Evolutionary conservation across 371 early-diverging fungal genomes (phyloP).

Genomic region (Lichtheimia ramosa): DNA sequence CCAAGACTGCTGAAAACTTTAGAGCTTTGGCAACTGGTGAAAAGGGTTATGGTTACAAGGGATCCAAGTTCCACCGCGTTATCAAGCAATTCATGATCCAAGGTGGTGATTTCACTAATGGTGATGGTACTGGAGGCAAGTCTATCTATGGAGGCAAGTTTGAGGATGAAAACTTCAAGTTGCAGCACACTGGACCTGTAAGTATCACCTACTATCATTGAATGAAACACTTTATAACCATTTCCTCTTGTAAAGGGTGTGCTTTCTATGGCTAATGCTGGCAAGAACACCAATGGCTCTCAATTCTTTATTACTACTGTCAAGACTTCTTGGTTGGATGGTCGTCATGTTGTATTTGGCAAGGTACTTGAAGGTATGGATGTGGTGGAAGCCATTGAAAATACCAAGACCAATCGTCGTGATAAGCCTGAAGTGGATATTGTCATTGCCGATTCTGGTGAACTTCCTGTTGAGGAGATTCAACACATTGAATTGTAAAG

Average conservation of each 20-base stretch:
- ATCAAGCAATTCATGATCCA: conserved; percentile 89
- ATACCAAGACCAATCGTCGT: conserved; percentile 47
- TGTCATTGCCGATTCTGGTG: conserved; percentile 78
- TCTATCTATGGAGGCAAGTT: conserved; percentile 92
- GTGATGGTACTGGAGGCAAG: conserved; percentile 95
- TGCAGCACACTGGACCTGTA: conserved; percentile 79
- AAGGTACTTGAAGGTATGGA: conserved; percentile 83
- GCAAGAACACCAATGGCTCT: conserved; percentile 94
- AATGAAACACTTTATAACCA: conserved; percentile 19
- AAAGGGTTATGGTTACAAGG: conserved; percentile 83
- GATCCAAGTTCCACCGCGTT: conserved; percentile 88
- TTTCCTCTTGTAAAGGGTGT: conserved; percentile 51
- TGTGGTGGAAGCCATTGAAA: conserved; percentile 65
- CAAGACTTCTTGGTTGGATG: conserved; percentile 78
- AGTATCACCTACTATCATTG: conserved; percentile 11
- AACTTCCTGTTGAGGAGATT: conserved; percentile 52
- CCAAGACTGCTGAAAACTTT: conserved; percentile 93
- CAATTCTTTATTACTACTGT: conserved; percentile 97
- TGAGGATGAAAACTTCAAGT: conserved; percentile 95
- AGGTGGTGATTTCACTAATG: conserved; percentile 79
- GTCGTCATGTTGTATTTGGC: conserved; percentile 92
- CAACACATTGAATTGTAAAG: conserved; percentile 45
- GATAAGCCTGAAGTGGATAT: conserved; percentile 68
- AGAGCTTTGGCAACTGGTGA: conserved; percentile 79
- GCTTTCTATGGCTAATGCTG: conserved; percentile 95